Base-by-base conservation (phyloP, 805 yeast genomes). In the Lachancea quebecensis region DNA sequence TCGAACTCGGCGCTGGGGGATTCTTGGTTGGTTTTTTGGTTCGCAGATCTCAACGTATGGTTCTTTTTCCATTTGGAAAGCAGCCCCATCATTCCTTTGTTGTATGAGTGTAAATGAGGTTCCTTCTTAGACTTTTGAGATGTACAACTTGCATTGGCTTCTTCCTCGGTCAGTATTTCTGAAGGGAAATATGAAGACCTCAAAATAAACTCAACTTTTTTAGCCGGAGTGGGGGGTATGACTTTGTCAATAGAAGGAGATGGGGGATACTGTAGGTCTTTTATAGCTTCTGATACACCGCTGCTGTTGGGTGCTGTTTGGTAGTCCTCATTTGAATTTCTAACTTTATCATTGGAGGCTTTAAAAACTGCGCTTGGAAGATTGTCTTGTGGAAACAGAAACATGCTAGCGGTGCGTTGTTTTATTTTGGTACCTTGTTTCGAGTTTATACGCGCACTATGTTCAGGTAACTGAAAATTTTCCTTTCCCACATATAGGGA, bases 141-240 rank as follows among this genome's bases (percentile, higher is more conserved):
- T 14, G 31, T 33, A 18, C 35, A 25, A 6, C 31, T 51, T 11
- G 41, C 12, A 8, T 12, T 12, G 6, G n/a, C 21, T n/a, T 18
- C 21, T 18, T 34, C 35, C 49, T 25, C 49, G 41, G 25, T 47
- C 14, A 27, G 28, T 21, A 18, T 31, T 2, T 47, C 50, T 8
- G 57, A 61, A 2, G 64, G 51, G 6, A 58, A 40, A 5, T 59
- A 57, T 2, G 64, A 56, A 2, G 68, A 49, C 8, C 59, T 59
- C 12, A 69, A 52, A 4, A 64, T 60, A 35, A 71, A 50, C 31
- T 77, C 81, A 73, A 80, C 73, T 50, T 77, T 80, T 57, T 75
- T 81, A 8, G 78, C 79, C 0, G 87, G 90, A 0, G 89, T 82
- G 2, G 81, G 77, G 2, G 90, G 88, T 6, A 78, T 62, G 11